Conservation (phyloP, 2,329 filamentous ascomycete genomes). For the Ophiostoma tasmaniense region DNA sequence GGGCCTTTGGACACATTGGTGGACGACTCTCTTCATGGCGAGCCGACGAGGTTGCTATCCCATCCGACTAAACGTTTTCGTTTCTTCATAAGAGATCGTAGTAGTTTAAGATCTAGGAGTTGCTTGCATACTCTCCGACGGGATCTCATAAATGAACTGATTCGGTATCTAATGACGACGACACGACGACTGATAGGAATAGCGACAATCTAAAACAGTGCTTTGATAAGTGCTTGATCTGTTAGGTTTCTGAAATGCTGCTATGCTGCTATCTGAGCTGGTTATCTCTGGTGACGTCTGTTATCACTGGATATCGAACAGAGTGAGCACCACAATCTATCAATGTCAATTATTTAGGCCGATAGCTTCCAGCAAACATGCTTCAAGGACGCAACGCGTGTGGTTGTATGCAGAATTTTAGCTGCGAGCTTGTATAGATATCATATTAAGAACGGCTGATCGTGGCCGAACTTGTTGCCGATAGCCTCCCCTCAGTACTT, state of each 20-base stretch:
- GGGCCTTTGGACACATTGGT: neutral
- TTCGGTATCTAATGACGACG: neutral
- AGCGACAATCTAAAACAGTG: neutral
- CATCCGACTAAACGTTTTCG: neutral
- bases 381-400: neutral
- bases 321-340: neutral
- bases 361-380: neutral
- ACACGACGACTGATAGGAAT: neutral
- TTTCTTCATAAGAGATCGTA: neutral
- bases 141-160: neutral
- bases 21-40: neutral
- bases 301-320: neutral
- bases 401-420: neutral
- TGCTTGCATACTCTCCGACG: neutral
- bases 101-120: neutral
- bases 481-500: neutral
- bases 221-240: neutral
- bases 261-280: neutral
- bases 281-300: neutral
- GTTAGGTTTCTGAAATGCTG: neutral
- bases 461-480: neutral
- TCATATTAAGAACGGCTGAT: neutral
- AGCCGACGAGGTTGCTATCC: neutral
- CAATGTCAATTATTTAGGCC: neutral
- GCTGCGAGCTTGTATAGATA: neutral